Evolutionary conservation across 2,329 filamentous ascomycete genomes (phyloP), one percentile per base, ranked within the genome.

Genomic region (Stemphylium lycopersici): DNA sequence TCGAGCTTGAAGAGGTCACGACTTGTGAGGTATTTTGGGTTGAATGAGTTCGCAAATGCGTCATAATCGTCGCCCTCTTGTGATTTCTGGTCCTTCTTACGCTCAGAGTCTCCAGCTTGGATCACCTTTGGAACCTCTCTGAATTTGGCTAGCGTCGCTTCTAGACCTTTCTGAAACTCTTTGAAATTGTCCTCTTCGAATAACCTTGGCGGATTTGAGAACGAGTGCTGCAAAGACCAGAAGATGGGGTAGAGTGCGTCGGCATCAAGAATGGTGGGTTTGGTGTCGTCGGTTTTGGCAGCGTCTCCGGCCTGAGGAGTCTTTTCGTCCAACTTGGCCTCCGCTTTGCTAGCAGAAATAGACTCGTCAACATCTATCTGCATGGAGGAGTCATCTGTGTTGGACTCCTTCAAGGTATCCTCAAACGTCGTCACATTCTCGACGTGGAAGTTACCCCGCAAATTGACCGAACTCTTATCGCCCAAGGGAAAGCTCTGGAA

Each of bases 1-100:
- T 99, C 95, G 40, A 99, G 84, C 67, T 96, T 91, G 75, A 99
- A 99, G 1, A 99, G 81, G 72, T 99, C 96, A 61, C 90, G 85
- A 74, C 93, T 98, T n/a, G 95, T 99, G 15, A 99, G 83, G 72
- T 99, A 99, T 72, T 98, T 99, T 1, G 96, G 93, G 68, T 99
- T 99, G 78, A 96, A 98, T 20, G 85, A 87, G 69, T 86, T 89
- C 20, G 87, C 82, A 45, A 87, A 78, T 56, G 88, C 87, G 49
- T 85, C 83, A 44, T 84, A 81, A 6, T 85, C 84, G 46, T 81
- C 82, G 10, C 83, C 81, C 38, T 85, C 76, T 93, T 96, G 26
- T 73, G 77, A 4, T 84, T 85, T 59, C 83, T 84, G 49, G 15
- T 61, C 66, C 54, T 62, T 65, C 59, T 86, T 87, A 41, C 80